Evolutionary conservation across 1,284 basidiomycete species (phyloP), one percentile per base, ranked within the genome.

Genomic region (Ceratorhiza oryzae-sativae): DNA sequence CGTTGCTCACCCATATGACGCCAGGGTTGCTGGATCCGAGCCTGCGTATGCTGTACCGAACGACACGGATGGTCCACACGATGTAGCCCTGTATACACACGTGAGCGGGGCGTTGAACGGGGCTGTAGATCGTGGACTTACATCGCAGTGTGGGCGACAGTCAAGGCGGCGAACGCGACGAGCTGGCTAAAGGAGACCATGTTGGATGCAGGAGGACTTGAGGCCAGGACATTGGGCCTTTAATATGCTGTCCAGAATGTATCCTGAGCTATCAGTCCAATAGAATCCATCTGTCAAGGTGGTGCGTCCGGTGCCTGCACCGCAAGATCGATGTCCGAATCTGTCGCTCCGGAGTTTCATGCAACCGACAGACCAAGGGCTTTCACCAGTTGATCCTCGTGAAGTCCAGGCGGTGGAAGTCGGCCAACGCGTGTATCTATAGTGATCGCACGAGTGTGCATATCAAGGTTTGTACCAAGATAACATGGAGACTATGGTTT

Each of bases 251-350:
- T 30, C 34, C 36, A 20, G 55, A n/a, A 4, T 23, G 55, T 58
- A 15, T 58, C 55, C 55, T 58, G 55, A 58, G n/a, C 55, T 58
- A 58, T 58, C 55, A 58, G 5, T 25, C 32, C 34, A 58, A 41
- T 41, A 18, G 42, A 39, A 45, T 45, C n/a, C 42, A 45, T 32
- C 53, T 56, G 55, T 58, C 55, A 58, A 58, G 23, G 34, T 39
- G 34, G 55, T 58, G 55, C 34, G 55, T 36, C 34, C 41, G 23
- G 34, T 23, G 34, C 55, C 34, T n/a, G 34, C 34, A n/a, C 55
- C 15, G 34, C 34, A 23, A 23, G 18, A 6, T 41, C 55, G 15
- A 58, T 41, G 9, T 51, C 42, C 42, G n/a, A 23, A 36, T 15
- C 3, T 39, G 27, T 18, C 25, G 10, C 51, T 30, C 51, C 55